phyloP scores from a whole-genome alignment of 768 basidiomycete genomes.

The Mycena vulgaris region DNA sequence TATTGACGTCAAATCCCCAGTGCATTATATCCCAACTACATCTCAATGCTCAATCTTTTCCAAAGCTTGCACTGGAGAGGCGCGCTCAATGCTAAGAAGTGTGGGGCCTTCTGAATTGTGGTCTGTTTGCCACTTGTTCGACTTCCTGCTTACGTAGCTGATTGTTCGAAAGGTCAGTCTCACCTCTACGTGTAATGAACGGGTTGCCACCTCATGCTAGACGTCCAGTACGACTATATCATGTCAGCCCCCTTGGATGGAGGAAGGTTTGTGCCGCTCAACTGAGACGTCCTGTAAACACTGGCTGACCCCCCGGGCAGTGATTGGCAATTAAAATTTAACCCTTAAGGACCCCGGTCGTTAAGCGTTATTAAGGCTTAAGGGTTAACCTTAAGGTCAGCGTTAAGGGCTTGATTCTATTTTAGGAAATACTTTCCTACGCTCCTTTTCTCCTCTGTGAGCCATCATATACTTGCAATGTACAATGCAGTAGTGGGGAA shows the following conservation, averaged over 20 bases:
- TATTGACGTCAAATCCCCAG: conserved; percentile 26
- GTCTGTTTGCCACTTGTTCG: conserved; percentile 42
- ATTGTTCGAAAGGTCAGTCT: conserved; percentile 62
- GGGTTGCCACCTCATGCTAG: neutral
- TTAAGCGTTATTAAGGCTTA: too few relatives aligned
- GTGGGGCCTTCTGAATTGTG: conserved; percentile 71
- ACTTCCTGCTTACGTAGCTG: neutral
- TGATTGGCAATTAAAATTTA: too few relatives aligned
- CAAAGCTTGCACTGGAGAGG: conserved; percentile 69
- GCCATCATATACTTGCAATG: too few relatives aligned
- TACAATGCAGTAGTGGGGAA: too few relatives aligned
- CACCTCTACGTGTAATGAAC: neutral
- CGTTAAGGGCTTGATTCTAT: too few relatives aligned
- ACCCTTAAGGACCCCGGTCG: too few relatives aligned
- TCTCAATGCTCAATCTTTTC: conserved; percentile 66
- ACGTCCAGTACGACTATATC: conserved; percentile 58
- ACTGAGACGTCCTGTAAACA: neutral
- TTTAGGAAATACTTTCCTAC: too few relatives aligned
- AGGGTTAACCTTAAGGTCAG: too few relatives aligned
- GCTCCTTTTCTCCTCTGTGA: too few relatives aligned
- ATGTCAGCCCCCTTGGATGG: conserved; percentile 66
- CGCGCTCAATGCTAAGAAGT: conserved; percentile 64
- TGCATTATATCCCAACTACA: conserved; percentile 68
- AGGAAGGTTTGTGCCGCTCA: conserved; percentile 41
- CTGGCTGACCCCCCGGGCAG: too few relatives aligned